Conservation (phyloP, 352 stramenopile genomes). For the Phytophthora lateralis region DNA sequence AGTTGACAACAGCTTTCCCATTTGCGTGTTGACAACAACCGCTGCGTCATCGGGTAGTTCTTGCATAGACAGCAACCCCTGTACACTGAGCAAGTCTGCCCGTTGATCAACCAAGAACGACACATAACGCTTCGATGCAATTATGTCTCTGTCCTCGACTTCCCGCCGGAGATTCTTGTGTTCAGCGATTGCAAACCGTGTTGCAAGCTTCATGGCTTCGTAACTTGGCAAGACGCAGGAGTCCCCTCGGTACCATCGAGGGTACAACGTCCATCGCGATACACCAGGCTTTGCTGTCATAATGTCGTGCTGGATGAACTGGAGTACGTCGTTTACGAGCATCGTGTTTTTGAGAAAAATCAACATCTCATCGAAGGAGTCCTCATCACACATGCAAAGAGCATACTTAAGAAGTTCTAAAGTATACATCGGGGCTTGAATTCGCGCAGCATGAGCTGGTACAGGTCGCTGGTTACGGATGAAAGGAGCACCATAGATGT, state of each 20-base stretch:
- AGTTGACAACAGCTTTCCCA: conserved; percentile 62
- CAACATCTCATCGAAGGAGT: conserved; percentile 64
- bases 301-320: conserved; percentile 45
- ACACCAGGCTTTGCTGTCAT: background rate
- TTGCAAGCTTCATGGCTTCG: conserved; percentile 64
- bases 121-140: conserved; percentile 69
- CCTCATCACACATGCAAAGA: conserved; percentile 62
- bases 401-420: conserved; percentile 66
- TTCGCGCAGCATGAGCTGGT: conserved; percentile 39
- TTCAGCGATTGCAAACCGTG: conserved; percentile 63
- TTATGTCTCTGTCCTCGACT: conserved; percentile 36
- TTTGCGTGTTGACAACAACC: conserved; percentile 52
- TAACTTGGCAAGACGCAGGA: conserved; percentile 49
- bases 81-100: conserved; percentile 66
- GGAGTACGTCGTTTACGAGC: conserved; percentile 58
- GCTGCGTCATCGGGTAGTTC: conserved; percentile 58
- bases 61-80: conserved; percentile 68
- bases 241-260: conserved; percentile 66
- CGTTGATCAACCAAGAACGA: conserved; percentile 73
- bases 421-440: conserved; percentile 60
- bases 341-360: conserved; percentile 62
- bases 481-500: conserved; percentile 42
- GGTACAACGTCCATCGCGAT: conserved; percentile 45
- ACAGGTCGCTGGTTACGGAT: conserved; percentile 19
- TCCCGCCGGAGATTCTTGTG: conserved; percentile 43